Evolutionary conservation across 2,329 filamentous ascomycete genomes (phyloP), one percentile per base, ranked within the genome.

Genomic region (Exserohilum rostratum): DNA sequence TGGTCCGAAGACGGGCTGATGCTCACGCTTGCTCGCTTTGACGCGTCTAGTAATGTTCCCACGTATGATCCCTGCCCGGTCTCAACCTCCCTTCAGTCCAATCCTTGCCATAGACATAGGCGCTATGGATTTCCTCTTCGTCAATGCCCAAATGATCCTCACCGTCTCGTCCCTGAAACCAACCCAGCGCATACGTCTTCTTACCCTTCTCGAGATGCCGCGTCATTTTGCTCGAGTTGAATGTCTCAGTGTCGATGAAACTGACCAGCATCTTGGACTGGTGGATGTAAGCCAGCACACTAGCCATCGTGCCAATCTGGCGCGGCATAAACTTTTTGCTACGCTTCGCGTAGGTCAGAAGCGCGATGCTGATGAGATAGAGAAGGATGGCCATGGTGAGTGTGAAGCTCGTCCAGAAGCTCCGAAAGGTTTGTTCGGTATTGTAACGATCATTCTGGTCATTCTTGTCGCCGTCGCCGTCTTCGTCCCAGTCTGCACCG

Each of bases 201-300:
- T 83, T 82, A n/a, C 83, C 75, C 9, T 71, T 76, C 56, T 85
- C 83, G 31, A 93, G 78, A 69, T 81, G 80, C 51, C 74, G 73
- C 60, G 83, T 84, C 85, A 91, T 90, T 68, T 85, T 76, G 12
- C 79, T 76, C 48, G 83, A 85, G 61, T 80, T 83, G 46, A 87
- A 75, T 74, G 85, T 85, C 57, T 87, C 84, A 18, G 88, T 91
- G 37, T 84, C 86, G 12, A 90, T 87, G 72, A 93, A 93, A 66
- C 86, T 85, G 58, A 86, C 87, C 40, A 93, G 77, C 90, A 93
- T 92, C 75, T 89, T 90, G 72, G 84, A 88, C 76, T 91, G 89
- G 73, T 93, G 87, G 55, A 93, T 89, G 67, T 89, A 93, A 0
- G 88, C 89, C 49, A 93, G 79, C 48, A 92, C 85, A 38, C 85